Conservation (phyloP, 306 rosid genomes). For the Trifolium dubium region DNA sequence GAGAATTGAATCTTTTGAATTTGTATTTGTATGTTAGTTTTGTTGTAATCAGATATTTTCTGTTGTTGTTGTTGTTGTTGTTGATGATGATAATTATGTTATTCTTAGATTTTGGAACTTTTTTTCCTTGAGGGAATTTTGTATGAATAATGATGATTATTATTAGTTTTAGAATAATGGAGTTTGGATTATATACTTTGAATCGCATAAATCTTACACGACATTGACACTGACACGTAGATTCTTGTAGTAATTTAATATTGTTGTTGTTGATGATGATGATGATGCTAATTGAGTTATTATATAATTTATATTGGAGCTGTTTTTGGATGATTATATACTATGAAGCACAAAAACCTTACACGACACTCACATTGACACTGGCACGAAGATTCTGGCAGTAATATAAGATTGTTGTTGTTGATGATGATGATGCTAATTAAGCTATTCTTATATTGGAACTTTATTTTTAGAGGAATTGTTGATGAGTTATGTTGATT, state of each 20-base stretch:
- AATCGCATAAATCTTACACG: too few relatives aligned
- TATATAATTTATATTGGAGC: too few relatives aligned
- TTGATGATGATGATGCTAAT: neutral
- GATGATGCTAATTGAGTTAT: too few relatives aligned
- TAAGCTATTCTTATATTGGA: too few relatives aligned
- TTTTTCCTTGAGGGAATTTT: constrained; percentile 6
- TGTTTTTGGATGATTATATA: too few relatives aligned
- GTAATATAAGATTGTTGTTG: neutral
- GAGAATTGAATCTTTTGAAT: neutral
- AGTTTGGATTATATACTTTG: too few relatives aligned
- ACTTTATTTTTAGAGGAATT: neutral
- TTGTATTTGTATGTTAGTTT: neutral
- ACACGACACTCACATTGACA: too few relatives aligned
- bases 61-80: neutral
- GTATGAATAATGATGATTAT: neutral
- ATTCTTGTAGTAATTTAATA: too few relatives aligned
- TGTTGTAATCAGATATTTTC: neutral
- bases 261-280: too few relatives aligned
- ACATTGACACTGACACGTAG: too few relatives aligned
- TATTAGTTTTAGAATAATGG: neutral
- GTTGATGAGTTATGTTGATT: neutral
- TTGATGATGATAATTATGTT: neutral
- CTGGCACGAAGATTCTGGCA: too few relatives aligned
- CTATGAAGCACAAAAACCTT: too few relatives aligned
- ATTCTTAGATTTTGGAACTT: neutral